phyloP scores from a whole-genome alignment of 352 stramenopile genomes.

The Aphanomyces invadans region DNA sequence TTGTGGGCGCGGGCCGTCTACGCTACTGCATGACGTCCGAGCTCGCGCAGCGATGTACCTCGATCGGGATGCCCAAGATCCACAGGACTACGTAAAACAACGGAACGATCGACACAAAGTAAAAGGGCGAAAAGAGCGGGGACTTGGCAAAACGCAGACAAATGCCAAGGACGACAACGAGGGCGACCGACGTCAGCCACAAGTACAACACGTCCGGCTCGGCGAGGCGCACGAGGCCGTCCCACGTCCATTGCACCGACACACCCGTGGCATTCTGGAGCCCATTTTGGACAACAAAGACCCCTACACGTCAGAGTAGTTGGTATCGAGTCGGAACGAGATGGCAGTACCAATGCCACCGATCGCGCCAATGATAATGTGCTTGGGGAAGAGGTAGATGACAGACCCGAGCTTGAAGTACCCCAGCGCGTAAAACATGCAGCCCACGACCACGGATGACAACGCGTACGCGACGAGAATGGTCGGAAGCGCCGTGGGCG shows the following conservation, averaged over 20 bases:
- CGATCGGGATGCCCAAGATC: constrained; percentile 40
- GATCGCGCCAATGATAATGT: constrained; percentile 93
- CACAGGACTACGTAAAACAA: constrained; percentile 66
- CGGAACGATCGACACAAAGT: constrained; percentile 71
- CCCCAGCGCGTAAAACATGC: constrained; percentile 85
- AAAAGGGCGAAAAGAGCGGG: constrained; percentile 65
- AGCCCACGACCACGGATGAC: constrained; percentile 80
- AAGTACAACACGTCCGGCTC: constrained; percentile 50
- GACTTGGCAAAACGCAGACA: constrained; percentile 47
- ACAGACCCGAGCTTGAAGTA: constrained; percentile 86
- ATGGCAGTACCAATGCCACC: constrained; percentile 69
- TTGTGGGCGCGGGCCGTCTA: constrained; percentile 45
- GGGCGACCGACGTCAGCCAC: constrained; percentile 50
- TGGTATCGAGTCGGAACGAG: too few species aligned
- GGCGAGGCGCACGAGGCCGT: constrained; percentile 45
- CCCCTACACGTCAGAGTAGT: too few species aligned
- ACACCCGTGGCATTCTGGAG: constrained; percentile 78
- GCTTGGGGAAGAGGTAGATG: constrained; percentile 91
- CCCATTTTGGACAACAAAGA: constrained; percentile 78
- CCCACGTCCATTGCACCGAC: constrained; percentile 50
- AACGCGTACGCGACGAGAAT: constrained; percentile 89
- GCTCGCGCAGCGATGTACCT: too few species aligned
- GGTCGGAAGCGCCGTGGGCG: constrained; percentile 74
- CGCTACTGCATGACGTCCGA: too few species aligned
- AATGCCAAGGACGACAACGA: constrained; percentile 45